Base-by-base conservation (phyloP, 441 rosid genomes). In the Gossypium trilobum region DNA sequence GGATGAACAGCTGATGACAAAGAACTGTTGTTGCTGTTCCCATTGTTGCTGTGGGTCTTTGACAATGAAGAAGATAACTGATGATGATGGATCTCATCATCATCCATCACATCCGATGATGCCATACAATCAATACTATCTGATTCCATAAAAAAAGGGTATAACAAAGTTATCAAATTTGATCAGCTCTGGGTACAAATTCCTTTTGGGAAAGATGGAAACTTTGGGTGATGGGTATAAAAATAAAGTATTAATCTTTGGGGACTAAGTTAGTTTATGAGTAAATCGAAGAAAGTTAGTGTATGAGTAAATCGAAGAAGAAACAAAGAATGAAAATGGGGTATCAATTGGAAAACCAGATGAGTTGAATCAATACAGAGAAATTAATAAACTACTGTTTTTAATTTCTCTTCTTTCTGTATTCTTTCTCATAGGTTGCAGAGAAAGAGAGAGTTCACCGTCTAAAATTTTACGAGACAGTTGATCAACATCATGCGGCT, bases 1-100 rank as follows among this genome's bases (percentile, higher is more conserved):
- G 81, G 76, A 9, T 85, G 90, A 77, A 82, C 79, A 50, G 82
- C 83, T 0, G 89, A 76, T 59, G 88, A 65, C 50, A 79, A 78
- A 54, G 51, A 70, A 46, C 68, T 65, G 78, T 76, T 88, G 79
- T 76, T 88, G 80, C 57, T 54, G 77, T 55, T 82, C 75, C 42
- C 79, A 68, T 69, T 77, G 68, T 66, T 77, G 74, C 60, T 74
- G 39, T 85, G 93, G 69, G 86, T 80, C 81, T 91, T 91, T 14
- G 91, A 76, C 79, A 82, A 75, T 3, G 93, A 84, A 29, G 93
- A 84, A 29, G 91, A 81, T 68, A 83, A 85, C 67, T 74, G 85
- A 23, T 76, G 90, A 61, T 81, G 86, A 19, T 63, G 91, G 91
- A 90, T 89, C 94, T 87, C 97, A 79, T 93, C 97, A 68, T 90